A percentile compares a stretch with the other conserved stretches of the same genome.
Evolutionary conservation across 108 stramenopile genomes (phyloP).

Genomic region (Schizochytrium sp.): DNA sequence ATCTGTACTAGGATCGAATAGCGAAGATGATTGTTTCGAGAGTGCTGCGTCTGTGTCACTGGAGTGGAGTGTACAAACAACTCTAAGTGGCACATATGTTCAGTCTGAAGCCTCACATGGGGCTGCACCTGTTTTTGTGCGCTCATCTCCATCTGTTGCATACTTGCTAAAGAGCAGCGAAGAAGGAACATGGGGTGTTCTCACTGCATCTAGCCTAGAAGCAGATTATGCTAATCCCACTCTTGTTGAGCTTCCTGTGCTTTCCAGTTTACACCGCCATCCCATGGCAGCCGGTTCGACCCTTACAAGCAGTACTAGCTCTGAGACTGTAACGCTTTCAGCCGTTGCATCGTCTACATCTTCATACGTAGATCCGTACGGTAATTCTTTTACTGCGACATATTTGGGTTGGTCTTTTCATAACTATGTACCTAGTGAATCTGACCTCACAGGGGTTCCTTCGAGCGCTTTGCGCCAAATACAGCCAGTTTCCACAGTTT

Average conservation of each 20-base stretch:
- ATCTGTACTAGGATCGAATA: neutral
- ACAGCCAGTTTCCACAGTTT: no score
- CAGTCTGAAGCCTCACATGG: neutral
- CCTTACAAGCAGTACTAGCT: neutral
- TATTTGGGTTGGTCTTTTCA: constrained; percentile 24
- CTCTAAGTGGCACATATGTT: neutral
- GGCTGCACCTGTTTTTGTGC: constrained; percentile 26
- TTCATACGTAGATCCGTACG: constrained; percentile 14
- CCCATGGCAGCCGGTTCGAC: neutral
- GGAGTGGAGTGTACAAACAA: neutral
- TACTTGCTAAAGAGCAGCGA: neutral
- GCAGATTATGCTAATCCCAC: neutral
- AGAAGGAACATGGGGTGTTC: neutral
- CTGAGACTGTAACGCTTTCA: neutral
- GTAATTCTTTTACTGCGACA: neutral
- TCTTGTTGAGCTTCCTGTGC: constrained; percentile 9
- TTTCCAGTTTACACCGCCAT: neutral
- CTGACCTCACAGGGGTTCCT: neutral
- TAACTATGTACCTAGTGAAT: neutral
- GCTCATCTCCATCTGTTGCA: neutral
- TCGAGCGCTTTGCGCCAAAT: no score
- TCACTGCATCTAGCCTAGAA: neutral
- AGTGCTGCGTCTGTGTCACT: neutral
- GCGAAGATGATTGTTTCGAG: neutral
- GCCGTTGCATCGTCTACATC: neutral